Evolutionary conservation across 139 green algal species (phyloP), one percentile per base, ranked within the genome.

Genomic region (Chlorella ohadii): DNA sequence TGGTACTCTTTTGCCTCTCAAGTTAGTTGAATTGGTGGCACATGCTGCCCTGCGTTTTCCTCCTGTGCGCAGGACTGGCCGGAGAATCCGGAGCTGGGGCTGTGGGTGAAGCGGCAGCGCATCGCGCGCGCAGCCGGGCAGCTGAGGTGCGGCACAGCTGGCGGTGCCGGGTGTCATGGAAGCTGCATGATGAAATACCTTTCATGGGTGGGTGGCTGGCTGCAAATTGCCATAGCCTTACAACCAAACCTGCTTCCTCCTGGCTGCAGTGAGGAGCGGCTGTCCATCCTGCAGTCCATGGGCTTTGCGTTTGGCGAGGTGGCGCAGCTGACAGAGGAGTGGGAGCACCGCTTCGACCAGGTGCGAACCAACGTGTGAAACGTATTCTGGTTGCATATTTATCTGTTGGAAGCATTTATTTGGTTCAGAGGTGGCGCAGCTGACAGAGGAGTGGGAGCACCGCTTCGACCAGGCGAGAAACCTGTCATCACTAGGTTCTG

Each of bases 271-370:
- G 61, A 81, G 41, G 90, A 94, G 72, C 87, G 90, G 31, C 64
- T 87, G 41, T 19, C 13, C 71, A 89, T 87, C 61, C 87, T 94
- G 41, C 73, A 86, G 68, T 61, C 64, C 11, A 77, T 93, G 82
- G 91, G 91, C 67, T 94, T 94, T 79, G 89, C 92, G 39, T 94
- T 94, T 87, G 91, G 87, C 23, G 84, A 94, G 78, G 81, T 91
- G 59, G 88, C 87, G 25, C 82, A 88, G 77, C 80, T 94, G 64
- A 94, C 91, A 0, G 81, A 90, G 33, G 90, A 92, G 71, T 94
- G 91, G 91, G 91, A 94, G 84, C n/a, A 55, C 41, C 84, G 81
- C 47, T 94, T 94, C 81, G 91, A 94, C 82, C 81, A 89, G 81
- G 83, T 93, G 57, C 4, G 74, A 38, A 12, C 57, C n/a, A n/a